Percentiles rank a stretch among this genome's conserved stretches.
Evolutionary conservation across 345 rosid genomes (phyloP).

Genomic region (Hypericum perforatum): DNA sequence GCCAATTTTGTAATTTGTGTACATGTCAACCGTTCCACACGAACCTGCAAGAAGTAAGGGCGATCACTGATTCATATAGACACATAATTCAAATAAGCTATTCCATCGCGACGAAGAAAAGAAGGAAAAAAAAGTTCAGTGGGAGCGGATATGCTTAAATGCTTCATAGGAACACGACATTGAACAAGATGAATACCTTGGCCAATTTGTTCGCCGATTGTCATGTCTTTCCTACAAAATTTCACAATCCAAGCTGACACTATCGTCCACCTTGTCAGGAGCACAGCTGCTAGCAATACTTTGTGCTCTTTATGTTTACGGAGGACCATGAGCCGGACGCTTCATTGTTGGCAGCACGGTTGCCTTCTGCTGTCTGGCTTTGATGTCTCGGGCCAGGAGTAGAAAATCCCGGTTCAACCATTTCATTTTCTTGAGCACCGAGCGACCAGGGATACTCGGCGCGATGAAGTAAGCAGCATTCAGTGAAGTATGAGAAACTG

Average conservation of each 20-base stretch:
- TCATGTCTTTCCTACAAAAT: constrained; percentile 92
- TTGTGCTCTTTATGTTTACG: constrained; percentile 74
- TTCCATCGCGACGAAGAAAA: constrained; percentile 1
- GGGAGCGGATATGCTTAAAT: no score
- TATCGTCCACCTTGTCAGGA: constrained; percentile 67
- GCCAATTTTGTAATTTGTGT: no score
- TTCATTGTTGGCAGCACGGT: constrained; percentile 49
- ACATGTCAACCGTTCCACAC: constrained; percentile 98
- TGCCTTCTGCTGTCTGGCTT: constrained; percentile 34
- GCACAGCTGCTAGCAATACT: constrained; percentile 80
- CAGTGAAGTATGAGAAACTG: no score
- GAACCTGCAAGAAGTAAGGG: constrained; percentile 50
- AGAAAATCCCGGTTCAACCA: constrained; percentile 28
- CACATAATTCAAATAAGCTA: not conserved
- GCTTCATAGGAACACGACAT: not conserved
- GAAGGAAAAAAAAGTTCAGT: no score
- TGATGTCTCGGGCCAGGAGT: constrained; percentile 38
- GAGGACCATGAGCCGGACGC: constrained; percentile 75
- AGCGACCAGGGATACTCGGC: constrained; percentile 53
- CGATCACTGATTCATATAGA: constrained; percentile 9
- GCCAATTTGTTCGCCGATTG: constrained; percentile 77
- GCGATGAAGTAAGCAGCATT: no score
- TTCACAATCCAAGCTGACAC: constrained; percentile 73
- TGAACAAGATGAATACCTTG: constrained; percentile 53
- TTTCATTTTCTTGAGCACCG: constrained; percentile 48